Base-by-base conservation (phyloP, 805 yeast genomes). In the Pichia heedii region DNA sequence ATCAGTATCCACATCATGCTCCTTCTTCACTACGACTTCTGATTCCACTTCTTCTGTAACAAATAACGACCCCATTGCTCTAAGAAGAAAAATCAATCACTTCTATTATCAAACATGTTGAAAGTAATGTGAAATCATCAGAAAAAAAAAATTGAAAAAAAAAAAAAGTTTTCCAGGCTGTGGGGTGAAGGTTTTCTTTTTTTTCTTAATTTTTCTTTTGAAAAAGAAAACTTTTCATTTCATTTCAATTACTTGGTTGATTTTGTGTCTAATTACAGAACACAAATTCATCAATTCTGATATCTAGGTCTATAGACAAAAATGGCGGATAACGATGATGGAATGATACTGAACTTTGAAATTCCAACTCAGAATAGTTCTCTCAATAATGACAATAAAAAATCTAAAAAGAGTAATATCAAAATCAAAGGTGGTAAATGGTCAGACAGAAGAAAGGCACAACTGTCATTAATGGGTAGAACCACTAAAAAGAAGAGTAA, bases 361-460 rank as follows among this genome's bases (percentile, higher is more conserved):
- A 56, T 51, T 11, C 57, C 61, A 9, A 47, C 52, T 49, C 36
- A 47, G 53, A 15, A 15, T 22, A 15, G 34, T 13, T 56, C 53
- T 12, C 50, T 53, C 3, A 13, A 3, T 22, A 46, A 56, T 3
- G 22, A 11, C 2, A 50, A 66, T 11, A 33, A 40, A 22, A 42
- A 46, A 19, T 22, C 36, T 12, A 7, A 49, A 50, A 45, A 54
- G 44, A 26, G 50, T 38, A 32, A 49, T 20, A 43, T 50, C 50
- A 33, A 77, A 72, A 55, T 78, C 2, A 67, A 74, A 2, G 90
- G 90, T 32, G 95, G 94, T 15, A 73, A 73, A 50, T 86, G 95
- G 95, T 81, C 75, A 53, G 94, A 86, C 45, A 73, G 95, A 49
- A 68, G 93, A 53, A 77, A 75, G 56, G 65, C 76, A 46, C 79